Conservation (phyloP, 1,139 yeast species). For the Kluyveromyces marxianus region DNA sequence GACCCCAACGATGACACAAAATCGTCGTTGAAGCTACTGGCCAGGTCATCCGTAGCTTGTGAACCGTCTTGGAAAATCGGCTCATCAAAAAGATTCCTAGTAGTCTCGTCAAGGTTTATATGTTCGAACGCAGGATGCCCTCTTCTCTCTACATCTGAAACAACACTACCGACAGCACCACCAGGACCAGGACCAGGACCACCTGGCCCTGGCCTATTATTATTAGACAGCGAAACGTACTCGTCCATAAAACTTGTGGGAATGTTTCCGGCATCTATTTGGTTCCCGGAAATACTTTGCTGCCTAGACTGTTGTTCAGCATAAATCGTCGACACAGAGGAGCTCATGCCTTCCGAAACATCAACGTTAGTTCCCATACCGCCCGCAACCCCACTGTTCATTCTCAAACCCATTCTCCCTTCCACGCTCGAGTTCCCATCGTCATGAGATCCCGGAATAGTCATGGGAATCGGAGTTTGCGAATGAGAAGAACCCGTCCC, state of each 20-base stretch:
- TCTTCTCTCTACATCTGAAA: too few species aligned
- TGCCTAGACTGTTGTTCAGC: constrained; percentile 1
- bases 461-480: constrained; percentile 4
- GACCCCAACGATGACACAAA: constrained; percentile 26
- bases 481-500: not conserved
- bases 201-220: too few species aligned
- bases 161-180: too few species aligned
- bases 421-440: not conserved
- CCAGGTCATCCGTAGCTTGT: constrained; percentile 12
- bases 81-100: constrained; percentile 2
- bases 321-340: too few species aligned
- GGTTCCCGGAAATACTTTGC: constrained; percentile 3
- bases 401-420: not conserved
- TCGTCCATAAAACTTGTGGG: constrained; percentile 9
- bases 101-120: constrained; percentile 1
- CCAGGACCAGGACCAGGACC: too few species aligned
- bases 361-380: too few species aligned
- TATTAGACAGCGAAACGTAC: not conserved
- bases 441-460: constrained; percentile 2
- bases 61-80: constrained; percentile 1
- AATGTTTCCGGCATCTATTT: constrained; percentile 1
- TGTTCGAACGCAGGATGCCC: not conserved
- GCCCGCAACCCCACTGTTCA: not conserved
- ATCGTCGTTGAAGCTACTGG: constrained; percentile 22
- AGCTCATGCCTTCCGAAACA: too few species aligned